Base-by-base conservation (phyloP, 495 filamentous ascomycete genomes). In the Rostrohypoxylon terebratum region DNA sequence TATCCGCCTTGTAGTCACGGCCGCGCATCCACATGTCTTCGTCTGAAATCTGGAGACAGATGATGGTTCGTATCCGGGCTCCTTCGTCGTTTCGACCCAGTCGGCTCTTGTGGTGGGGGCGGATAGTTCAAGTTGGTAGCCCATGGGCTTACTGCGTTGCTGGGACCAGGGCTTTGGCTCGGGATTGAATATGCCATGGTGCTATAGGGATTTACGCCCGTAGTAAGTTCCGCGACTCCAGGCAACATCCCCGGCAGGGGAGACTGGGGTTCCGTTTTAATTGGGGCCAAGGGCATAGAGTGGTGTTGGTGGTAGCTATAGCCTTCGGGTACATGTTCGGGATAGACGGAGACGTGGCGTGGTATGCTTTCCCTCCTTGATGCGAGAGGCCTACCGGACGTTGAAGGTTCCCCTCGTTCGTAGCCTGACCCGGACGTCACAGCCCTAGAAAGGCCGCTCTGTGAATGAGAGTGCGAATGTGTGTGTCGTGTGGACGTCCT, bases 181-280 rank as follows among this genome's bases (percentile, higher is more conserved):
- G 79, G 76, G 31, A 79, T 69, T 21, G 79, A 78, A 67, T 87
- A 87, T 4, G 85, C 86, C 18, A 85, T 84, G 18, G 84, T 85
- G 73, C 73, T 85, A 65, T 87, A 87, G 14, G 85, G 84, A 60
- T 83, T 85, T 28, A 86, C 73, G 18, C 85, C 86, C 1, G 86
- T 88, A 0, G 86, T 88, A 67, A 88, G 81, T 72, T 88, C 85
- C 18, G 83, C 82, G 9, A 88, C 80, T 72, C 84, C 83, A 5
- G 86, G 86, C 9, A 88, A 77, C 67, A 84, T 77, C 18, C 75
- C 79, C 11, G 78, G 75, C 34, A 76, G 73, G 1, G 74, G 68
- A 10, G 71, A 66, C 36, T 71, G 75, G 42, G 36, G 36, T 42
- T 77, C 75, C 8, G 78, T 79, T 16, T 83, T 80, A 42, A 85